These are phyloP conservation scores for Ogataea haglerorum DNA, from an alignment of 805 yeast genomes.

Conservation along the genomic window DNA sequence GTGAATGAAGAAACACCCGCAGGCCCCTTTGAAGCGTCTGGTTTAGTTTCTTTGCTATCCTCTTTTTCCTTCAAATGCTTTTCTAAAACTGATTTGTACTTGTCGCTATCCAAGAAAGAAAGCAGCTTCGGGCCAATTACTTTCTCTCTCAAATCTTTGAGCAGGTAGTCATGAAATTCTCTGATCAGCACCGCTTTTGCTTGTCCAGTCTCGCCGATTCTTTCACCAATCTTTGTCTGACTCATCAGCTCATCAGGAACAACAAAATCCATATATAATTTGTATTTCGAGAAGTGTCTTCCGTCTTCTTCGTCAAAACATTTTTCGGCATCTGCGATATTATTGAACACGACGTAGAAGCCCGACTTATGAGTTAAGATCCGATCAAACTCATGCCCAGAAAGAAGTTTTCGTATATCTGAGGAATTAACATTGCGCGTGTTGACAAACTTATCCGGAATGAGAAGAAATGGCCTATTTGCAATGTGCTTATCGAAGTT, in stretches of 20 bases:
- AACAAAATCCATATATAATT: conserved; percentile 55
- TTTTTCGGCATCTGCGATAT: conserved; percentile 51
- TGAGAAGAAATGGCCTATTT: conserved; percentile 55
- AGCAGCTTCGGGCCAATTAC: conserved; percentile 67
- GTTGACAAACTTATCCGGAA: conserved; percentile 49
- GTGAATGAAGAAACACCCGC: conserved; percentile 18
- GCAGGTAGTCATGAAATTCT: conserved; percentile 60
- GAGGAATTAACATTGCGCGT: conserved; percentile 45
- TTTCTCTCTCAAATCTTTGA: conserved; percentile 72
- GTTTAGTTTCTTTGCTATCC: conserved; percentile 12
- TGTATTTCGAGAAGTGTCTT: conserved; percentile 41
- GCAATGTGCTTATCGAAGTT: conserved; percentile 49
- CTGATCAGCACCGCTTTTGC: conserved; percentile 56
- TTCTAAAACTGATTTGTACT: conserved; percentile 48
- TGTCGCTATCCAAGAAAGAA: conserved; percentile 54
- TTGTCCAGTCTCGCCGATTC: conserved; percentile 45
- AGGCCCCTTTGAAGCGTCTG: neutral
- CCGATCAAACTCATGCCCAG: conserved; percentile 62
- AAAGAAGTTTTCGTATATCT: conserved; percentile 58
- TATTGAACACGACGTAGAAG: conserved; percentile 67
- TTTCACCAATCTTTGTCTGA: conserved; percentile 27
- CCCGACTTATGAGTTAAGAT: conserved; percentile 64
- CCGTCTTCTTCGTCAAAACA: conserved; percentile 66
- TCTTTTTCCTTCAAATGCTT: conserved; percentile 32
- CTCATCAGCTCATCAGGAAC: conserved; percentile 42